Evolutionary conservation across 768 basidiomycete genomes (phyloP).

Genomic region (Coprinopsis cinerea): DNA sequence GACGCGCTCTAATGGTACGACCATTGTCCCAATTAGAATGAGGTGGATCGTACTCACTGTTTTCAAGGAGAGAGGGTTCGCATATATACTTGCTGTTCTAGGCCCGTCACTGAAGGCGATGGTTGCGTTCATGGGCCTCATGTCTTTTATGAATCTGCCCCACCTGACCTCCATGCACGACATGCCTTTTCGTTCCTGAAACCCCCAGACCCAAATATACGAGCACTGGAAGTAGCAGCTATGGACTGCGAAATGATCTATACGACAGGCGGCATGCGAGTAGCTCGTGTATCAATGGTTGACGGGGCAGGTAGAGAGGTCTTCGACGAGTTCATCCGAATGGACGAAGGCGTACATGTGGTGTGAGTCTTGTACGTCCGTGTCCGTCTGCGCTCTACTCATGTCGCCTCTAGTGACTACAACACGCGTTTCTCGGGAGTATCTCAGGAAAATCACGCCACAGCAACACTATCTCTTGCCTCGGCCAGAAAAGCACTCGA

Average conservation of each 20-base stretch:
- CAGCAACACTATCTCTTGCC: slow-evolving; percentile 61
- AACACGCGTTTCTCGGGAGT: slow-evolving; percentile 91
- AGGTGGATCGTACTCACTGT: slow-evolving; percentile 10
- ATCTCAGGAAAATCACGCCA: slow-evolving; percentile 48
- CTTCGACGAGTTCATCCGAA: slow-evolving; percentile 75
- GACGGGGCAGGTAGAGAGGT: slow-evolving; percentile 68
- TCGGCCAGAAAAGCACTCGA: slow-evolving; percentile 66
- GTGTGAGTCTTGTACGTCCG: slow-evolving; percentile 43
- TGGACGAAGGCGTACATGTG: slow-evolving; percentile 76
- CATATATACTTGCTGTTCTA: slow-evolving; percentile 77
- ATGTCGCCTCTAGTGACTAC: slow-evolving; percentile 56
- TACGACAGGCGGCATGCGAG: slow-evolving; percentile 86
- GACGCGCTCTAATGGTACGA: slow-evolving; percentile 59
- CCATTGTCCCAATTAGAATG: not conserved
- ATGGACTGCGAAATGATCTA: slow-evolving; percentile 98
- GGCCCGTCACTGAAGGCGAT: slow-evolving; percentile 45
- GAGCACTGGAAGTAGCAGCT: slow-evolving; percentile 70
- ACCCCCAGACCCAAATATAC: slow-evolving; percentile 18
- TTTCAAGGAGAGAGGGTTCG: slow-evolving; percentile 54
- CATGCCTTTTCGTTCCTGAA: slow-evolving; percentile 59
- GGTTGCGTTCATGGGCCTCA: slow-evolving; percentile 81
- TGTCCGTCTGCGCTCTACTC: slow-evolving; percentile 4
- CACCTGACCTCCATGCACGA: slow-evolving; percentile 62
- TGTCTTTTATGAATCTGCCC: slow-evolving; percentile 80
- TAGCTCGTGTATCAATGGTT: slow-evolving; percentile 87